Percentiles rank a stretch among this genome's conserved stretches.
phyloP scores from a whole-genome alignment of 805 yeast species.

The Candida quercuum region DNA sequence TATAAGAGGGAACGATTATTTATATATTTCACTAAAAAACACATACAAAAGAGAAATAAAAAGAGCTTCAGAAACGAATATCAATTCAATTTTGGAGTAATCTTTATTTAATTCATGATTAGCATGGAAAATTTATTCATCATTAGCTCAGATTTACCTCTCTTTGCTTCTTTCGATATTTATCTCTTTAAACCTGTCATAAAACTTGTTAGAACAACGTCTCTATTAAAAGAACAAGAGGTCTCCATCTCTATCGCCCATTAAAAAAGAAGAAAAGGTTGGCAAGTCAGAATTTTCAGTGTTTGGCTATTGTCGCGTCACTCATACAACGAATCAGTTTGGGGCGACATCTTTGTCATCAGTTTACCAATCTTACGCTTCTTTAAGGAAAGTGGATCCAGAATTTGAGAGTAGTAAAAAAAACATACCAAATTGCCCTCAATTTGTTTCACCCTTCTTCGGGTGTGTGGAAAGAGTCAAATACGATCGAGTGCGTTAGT shows the following conservation, averaged over 20 bases:
- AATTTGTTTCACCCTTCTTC: no score
- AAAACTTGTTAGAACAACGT: no score
- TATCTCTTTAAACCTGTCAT: no score
- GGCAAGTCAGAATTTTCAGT: slow-evolving; percentile 30
- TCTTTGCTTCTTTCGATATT: no score
- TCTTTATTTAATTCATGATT: slow-evolving; percentile 20
- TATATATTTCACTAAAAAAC: no score
- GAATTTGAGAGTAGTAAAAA: neutral
- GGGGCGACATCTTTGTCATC: slow-evolving; percentile 27
- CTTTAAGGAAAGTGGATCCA: neutral
- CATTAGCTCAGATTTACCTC: no score
- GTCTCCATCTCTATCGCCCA: neutral
- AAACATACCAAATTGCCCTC: slow-evolving; percentile 16
- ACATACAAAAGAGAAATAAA: neutral
- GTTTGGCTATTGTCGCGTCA: slow-evolving; percentile 27
- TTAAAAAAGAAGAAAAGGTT: neutral
- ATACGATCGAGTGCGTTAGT: no score
- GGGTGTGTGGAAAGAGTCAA: no score
- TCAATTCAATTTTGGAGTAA: slow-evolving; percentile 14
- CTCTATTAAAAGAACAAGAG: no score
- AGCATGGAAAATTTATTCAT: slow-evolving; percentile 23
- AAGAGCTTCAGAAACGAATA: slow-evolving; percentile 15
- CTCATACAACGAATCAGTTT: slow-evolving; percentile 28
- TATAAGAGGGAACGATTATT: no score
- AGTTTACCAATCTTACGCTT: neutral